Percentiles rank a stretch among this genome's conserved stretches.
Conservation (phyloP, 2,329 filamentous ascomycete genomes). For the Rhinocladiella similis region DNA sequence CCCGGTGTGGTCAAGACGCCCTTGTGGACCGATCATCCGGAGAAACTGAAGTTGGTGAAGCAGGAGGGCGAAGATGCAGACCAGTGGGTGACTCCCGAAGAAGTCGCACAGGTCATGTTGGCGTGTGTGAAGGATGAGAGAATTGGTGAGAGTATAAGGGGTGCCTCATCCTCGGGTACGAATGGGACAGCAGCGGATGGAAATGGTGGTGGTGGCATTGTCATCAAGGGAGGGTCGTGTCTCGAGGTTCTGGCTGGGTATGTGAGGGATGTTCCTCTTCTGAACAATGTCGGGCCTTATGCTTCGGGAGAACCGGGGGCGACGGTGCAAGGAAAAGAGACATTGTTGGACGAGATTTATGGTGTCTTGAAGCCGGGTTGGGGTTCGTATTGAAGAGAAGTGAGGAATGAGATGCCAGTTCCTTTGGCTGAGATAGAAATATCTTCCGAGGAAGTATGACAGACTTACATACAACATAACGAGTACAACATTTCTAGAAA, state of each 20-base stretch:
- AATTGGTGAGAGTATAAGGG: slow-evolving; percentile 26
- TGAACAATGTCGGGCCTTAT: slow-evolving; percentile 52
- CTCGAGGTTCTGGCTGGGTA: slow-evolving; percentile 56
- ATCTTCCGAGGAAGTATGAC: too few species aligned
- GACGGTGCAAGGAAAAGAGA: slow-evolving; percentile 43
- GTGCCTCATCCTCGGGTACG: too few species aligned
- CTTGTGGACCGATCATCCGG: slow-evolving; percentile 61
- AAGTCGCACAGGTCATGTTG: slow-evolving; percentile 61
- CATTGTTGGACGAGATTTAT: slow-evolving; percentile 52
- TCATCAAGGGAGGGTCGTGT: slow-evolving; percentile 46
- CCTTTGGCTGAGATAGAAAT: too few species aligned
- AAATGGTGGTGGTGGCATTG: slow-evolving; percentile 29
- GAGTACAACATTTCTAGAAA: too few species aligned
- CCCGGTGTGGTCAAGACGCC: slow-evolving; percentile 63
- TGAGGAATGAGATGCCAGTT: background rate
- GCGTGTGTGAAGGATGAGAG: slow-evolving; percentile 53
- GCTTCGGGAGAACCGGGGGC: slow-evolving; percentile 48
- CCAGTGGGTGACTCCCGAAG: slow-evolving; percentile 61
- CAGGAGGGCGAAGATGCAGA: slow-evolving; percentile 48
- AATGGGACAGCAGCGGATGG: background rate
- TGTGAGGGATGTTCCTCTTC: slow-evolving; percentile 51
- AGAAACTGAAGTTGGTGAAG: slow-evolving; percentile 57
- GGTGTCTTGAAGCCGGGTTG: slow-evolving; percentile 52
- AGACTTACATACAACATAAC: too few species aligned
- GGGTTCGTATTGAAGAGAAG: slow-evolving; percentile 37